Evolutionary conservation across 2,329 filamentous ascomycete species (phyloP), one percentile per base, ranked within the genome.

Genomic region (Aureobasidium namibiae): DNA sequence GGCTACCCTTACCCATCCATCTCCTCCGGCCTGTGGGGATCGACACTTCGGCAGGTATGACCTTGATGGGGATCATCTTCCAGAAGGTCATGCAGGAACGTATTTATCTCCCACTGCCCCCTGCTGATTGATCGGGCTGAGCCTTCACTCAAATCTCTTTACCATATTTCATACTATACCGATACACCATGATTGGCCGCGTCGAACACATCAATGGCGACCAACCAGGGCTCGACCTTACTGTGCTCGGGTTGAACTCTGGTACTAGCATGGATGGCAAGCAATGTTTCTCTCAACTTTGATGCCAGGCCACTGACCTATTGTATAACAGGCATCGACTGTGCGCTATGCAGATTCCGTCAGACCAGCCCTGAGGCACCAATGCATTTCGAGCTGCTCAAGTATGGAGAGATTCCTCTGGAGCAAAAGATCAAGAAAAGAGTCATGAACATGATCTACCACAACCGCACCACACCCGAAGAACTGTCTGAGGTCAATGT

Each of bases 401-500:
- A 80, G 69, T 82, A 83, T 67, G 79, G 76, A 49, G 81, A 84
- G 63, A 73, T 82, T n/a, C 76, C 79, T 0, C 70, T 85, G 16
- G 77, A 80, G 29, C 75, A 73, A 29, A 72, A 67, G 7, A 78
- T 84, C 68, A 84, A 83, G 69, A 79, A 78, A 64, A 75, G 78
- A 2, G 78, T 84, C 34, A 78, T 85, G 73, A 73, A 78, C 56
- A 79, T 84, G 67, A 83, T 85, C 61, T 72, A 78, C 34, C 73
- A 80, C 66, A 79, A 82, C 65, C 73, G 72, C 45, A 82, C 78
- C 4, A 78, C 80, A 1, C 77, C 80, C 0, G 76, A 78, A 45
- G 78, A 80, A 63, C 68, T 83, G 14, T 80, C 80, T 3, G 78
- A 82, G 64, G 75, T 84, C 61, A 84, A 85, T 61, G 77, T 82